These are phyloP conservation scores for Alectoria sarmentosa DNA, from an alignment of 495 filamentous ascomycete genomes.

Conservation along the genomic window DNA sequence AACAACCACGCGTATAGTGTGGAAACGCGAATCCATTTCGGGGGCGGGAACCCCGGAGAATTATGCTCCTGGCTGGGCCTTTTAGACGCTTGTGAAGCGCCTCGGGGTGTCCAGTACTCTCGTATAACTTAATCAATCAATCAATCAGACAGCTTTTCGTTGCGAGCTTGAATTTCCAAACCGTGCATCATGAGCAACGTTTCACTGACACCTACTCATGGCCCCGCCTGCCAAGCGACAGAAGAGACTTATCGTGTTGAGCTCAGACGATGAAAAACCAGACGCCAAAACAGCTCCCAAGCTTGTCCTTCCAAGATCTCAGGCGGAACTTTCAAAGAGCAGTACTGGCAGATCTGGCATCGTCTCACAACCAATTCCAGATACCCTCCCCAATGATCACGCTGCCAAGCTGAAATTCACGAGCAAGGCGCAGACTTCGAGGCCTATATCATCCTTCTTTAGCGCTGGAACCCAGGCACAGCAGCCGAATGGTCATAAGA, in stretches of 20 bases:
- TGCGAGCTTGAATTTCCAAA: too few species aligned
- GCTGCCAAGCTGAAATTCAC: slow-evolving; percentile 8
- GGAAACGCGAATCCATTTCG: too few species aligned
- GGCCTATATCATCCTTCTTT: slow-evolving; percentile 40
- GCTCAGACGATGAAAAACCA: slow-evolving; percentile 39
- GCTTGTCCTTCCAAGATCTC: slow-evolving; percentile 17
- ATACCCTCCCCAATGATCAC: slow-evolving; percentile 13
- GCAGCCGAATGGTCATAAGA: slow-evolving; percentile 10
- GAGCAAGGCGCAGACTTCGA: slow-evolving; percentile 24
- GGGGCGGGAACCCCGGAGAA: too few species aligned
- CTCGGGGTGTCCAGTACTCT: too few species aligned
- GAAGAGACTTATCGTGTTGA: slow-evolving; percentile 37
- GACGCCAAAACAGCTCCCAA: slow-evolving; percentile 15
- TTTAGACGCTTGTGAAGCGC: too few species aligned
- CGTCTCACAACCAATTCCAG: slow-evolving; percentile 7
- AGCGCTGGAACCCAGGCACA: slow-evolving; percentile 30
- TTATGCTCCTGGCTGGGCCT: too few species aligned
- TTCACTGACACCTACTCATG: slow-evolving; percentile 30
- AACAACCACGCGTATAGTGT: too few species aligned
- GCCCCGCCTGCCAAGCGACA: slow-evolving; percentile 41
- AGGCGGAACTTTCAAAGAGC: slow-evolving; percentile 1
- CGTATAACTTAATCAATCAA: too few species aligned
- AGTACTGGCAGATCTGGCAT: not conserved
- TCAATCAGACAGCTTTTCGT: not conserved
- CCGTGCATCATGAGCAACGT: not conserved